Base-by-base conservation (phyloP, 768 basidiomycete genomes). In the Leccinum rimulosum region DNA sequence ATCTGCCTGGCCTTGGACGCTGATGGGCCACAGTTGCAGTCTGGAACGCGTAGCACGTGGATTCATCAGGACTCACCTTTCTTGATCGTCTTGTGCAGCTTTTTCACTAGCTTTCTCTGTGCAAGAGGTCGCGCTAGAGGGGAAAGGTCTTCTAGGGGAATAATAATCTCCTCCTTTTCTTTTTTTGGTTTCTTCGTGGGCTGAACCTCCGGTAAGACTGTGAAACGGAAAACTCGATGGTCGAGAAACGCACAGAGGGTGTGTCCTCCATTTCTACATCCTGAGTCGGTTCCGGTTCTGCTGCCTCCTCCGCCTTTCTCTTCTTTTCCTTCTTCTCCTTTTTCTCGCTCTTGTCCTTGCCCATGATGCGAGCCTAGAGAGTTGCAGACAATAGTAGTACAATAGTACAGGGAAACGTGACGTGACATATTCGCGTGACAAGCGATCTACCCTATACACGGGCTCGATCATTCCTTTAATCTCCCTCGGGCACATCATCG, bases 101-200 rank as follows among this genome's bases (percentile, higher is more conserved):
- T 98, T 77, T 97, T 98, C 45, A 89, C 76, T 30, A 98, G 82
- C 76, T 98, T 99, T 79, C 88, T 92, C 73, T 88, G 87, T 22
- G 97, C 97, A 38, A 99, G 79, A 7, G 97, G 97, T 64, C 87
- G 86, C 6, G 97, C 97, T 56, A 99, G 84, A n/a, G 95, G 94
- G 6, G 93, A 93, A 36, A 98, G 82, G 63, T 95, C 92, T 64
- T 91, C 92, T 1, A 87, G 61, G 3, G 88, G 81, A 45, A 94
- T 84, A 17, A 79, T 73, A 56, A 89, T 77, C 58, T 87, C 87
- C 43, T 68, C 69, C 71, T 81, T 88, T 60, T 82, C 84, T 63
- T 83, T 85, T 71, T 83, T 88, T 28, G 71, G 67, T 72, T 88
- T 90, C 76, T 88, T 90, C 59, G 73, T 62, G 2, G 74, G 70